phyloP scores from a whole-genome alignment of 2,329 filamentous ascomycete species.

The Aspergillus eucalypticola region DNA sequence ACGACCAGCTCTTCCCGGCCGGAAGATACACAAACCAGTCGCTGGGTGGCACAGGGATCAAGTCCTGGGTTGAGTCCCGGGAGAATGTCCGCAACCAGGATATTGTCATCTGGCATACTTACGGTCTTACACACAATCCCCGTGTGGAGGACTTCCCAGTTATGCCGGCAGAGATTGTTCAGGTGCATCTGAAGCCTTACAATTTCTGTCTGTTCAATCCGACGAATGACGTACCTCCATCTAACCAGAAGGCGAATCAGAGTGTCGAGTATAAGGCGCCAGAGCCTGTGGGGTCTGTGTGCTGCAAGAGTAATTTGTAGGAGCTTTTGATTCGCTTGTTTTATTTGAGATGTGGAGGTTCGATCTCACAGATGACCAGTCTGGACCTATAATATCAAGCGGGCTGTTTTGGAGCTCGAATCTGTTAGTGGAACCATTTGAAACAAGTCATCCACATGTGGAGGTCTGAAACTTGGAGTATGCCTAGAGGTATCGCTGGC shows the following conservation, averaged over 20 bases:
- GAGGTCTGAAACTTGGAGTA: no score
- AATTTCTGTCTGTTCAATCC: neutral
- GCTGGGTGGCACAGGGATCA: conserved; percentile 26
- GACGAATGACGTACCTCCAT: neutral
- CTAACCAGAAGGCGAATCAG: neutral
- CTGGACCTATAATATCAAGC: no score
- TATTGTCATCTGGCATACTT: conserved; percentile 36
- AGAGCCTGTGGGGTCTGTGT: neutral
- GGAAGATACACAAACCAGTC: conserved; percentile 55
- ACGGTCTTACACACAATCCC: conserved; percentile 5
- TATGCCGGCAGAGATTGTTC: conserved; percentile 4
- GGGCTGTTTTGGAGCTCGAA: neutral
- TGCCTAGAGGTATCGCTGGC: no score
- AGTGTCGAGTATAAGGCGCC: neutral
- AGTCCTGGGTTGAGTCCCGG: conserved; percentile 21
- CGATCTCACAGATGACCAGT: no score
- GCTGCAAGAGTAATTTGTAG: neutral
- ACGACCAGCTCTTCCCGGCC: conserved; percentile 51
- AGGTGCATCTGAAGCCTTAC: neutral
- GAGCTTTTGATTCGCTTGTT: no score
- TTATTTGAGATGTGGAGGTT: no score
- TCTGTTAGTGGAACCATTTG: neutral
- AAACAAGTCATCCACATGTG: neutral
- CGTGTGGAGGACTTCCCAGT: conserved; percentile 11
- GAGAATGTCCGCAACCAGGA: conserved; percentile 26